Evolutionary conservation across 1,284 basidiomycete genomes (phyloP), one percentile per base, ranked within the genome.

Genomic region (Anthracocystis setariae): DNA sequence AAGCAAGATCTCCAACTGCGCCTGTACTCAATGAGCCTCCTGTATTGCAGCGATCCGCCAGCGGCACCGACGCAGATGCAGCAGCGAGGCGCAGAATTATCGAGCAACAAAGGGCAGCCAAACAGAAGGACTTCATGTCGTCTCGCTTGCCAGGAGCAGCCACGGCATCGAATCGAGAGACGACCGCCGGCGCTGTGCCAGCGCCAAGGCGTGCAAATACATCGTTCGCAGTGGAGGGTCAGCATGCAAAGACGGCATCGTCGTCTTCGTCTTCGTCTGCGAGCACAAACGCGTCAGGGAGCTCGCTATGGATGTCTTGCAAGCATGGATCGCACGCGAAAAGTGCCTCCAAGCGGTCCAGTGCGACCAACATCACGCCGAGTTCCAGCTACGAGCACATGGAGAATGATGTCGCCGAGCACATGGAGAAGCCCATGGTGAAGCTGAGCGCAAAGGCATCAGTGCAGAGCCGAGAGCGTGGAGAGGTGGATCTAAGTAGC

Each of bases 331-430:
- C 13, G 37, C 33, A 24, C 15, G 24, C 20, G 15, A 56, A 27
- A 44, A 13, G n/a, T 10, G 29, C 20, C 8, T 27, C n/a, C 12
- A 21, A 32, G 8, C 50, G 37, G n/a, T 43, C 46, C n/a, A 24
- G 17, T 18, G 48, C 47, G 2, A 18, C 58, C 23, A 54, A 52
- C 35, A 66, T 76, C 10, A 76, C 74, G 45, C 74, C 74, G 13
- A 76, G 74, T 57, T 62, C 74, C 42, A 76, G 74, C 56, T 76
- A 59, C 37, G 72, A 69, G 29, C 56, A 44, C 2, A 57, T 68
- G 33, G 44, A 54, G 9, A 61, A 71, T 23, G 57, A 15, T 17
- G 17, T 37, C 5, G 35, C 5, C 35, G 15, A 8, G 35, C 35
- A 9, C 5, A n/a, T n/a, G 5, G 15, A 37, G 35, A 8, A 37